Base-by-base conservation (phyloP, 805 yeast genomes). In the Metschnikowia picachoensis region DNA sequence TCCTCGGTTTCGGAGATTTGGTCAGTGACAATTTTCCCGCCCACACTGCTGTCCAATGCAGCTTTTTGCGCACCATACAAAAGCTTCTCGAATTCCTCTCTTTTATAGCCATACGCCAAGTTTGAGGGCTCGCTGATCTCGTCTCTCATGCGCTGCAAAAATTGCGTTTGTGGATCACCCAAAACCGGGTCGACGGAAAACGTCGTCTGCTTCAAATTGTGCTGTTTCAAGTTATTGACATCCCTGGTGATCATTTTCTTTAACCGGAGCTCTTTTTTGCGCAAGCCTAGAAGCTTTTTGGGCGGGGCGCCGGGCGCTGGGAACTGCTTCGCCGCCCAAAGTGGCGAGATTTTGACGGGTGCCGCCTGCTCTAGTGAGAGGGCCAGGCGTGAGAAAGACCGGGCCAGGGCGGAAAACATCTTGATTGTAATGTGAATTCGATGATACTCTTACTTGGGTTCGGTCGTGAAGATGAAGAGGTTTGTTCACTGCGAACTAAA, bases 181-280 rank as follows among this genome's bases (percentile, higher is more conserved):
- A 90, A 74, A 4, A 91, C 95, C 1, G 97, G 97, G 65, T 91
- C 97, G 29, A 86, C 73, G 37, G 60, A 48, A 53, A 67, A 70
- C 40, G 59, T 55, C 16, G 62, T 59, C 41, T 65, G 65, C 43
- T 59, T 61, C 44, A 65, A 51, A 17, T 60, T 57, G 48, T 68
- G 69, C 55, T 71, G 69, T 52, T 71, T 71, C 49, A 68, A 63
- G 58, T 69, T 70, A 55, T 71, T 63, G 56, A 56, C 56, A 44
- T 59, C 78, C n/a, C 59, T 47, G 43, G 55, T 57, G 49, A 72
- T 70, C 50, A 67, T 73, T 41, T 69, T 64, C 60, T 69, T 71
- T 53, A 70, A 60, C 52, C 72, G 64, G 44, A 58, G 57, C 52
- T 72, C 76, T 55, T 60, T 70, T 52, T 68, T 62, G 52, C 67